Percentiles rank a stretch among this genome's conserved stretches.
Evolutionary conservation across 108 stramenopile genomes (phyloP).

Genomic region (Pelagomonas calceolata): DNA sequence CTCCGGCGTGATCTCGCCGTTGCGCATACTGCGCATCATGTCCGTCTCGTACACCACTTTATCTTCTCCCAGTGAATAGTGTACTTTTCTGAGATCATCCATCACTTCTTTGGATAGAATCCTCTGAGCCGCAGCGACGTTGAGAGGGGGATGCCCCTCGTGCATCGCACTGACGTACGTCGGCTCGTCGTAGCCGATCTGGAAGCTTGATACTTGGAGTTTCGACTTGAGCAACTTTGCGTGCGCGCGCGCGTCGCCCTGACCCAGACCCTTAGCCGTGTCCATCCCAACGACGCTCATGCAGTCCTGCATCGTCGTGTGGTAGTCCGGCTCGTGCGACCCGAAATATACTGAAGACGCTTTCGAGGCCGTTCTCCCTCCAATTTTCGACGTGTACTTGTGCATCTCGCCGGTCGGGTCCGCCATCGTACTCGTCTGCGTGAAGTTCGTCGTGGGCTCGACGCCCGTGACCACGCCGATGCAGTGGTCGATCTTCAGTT

Average conservation of each 20-base stretch:
- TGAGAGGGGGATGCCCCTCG: background rate
- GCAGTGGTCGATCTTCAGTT: no score
- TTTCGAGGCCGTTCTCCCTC: no score
- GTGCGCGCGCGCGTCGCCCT: background rate
- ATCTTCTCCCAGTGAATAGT: background rate
- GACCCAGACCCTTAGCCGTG: background rate
- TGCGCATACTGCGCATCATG: background rate
- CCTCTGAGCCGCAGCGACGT: background rate
- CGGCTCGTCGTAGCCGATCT: background rate
- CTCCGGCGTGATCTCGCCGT: background rate
- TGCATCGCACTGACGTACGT: background rate
- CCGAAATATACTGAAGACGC: background rate
- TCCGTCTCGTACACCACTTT: background rate
- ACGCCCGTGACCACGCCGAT: background rate
- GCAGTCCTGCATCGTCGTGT: background rate
- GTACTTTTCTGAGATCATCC: background rate
- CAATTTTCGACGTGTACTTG: no score
- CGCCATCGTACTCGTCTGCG: no score
- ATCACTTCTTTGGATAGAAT: background rate
- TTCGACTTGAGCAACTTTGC: background rate
- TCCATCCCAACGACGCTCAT: background rate
- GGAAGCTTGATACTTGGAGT: background rate
- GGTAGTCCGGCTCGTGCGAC: background rate
- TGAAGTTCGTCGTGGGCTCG: no score
- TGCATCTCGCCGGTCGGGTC: no score